Evolutionary conservation across 2,329 filamentous ascomycete genomes (phyloP), one percentile per base, ranked within the genome.

Genomic region (Hymenoscyphus fructigenus): DNA sequence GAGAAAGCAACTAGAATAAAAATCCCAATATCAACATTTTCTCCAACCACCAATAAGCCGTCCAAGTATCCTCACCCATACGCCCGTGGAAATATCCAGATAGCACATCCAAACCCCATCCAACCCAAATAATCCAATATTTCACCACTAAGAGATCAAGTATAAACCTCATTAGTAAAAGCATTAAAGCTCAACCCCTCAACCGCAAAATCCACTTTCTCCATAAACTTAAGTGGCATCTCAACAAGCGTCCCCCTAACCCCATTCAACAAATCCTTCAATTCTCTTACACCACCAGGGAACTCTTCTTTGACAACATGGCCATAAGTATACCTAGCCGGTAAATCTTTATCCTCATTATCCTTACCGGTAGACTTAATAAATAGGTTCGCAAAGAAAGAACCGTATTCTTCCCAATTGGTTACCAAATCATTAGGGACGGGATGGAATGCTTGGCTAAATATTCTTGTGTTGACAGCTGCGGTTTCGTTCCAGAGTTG

Each of bases 151-250:
- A 32, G 23, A 36, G 53, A 60, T 72, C 55, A 75, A 34, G 90
- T 93, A 77, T 93, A 93, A 44, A 93, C 78, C 72, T 88, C 86
- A 72, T 91, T 85, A 1, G 91, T 93, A 71, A 92, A 77, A 29
- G 83, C 82, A 78, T 93, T 93, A 68, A 93, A 78, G 26, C 84
- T 83, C 72, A 96, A 72, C 0, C 93, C 92, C 71, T 92, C 86
- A 82, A 93, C 89, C 3, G 93, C 94, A 76, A 97, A 88, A 76
- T 97, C 93, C 9, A 86, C 85, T 38, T 93, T 90, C 72, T 90
- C 89, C 76, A 97, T 80, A 80, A 97, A 97, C 69, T 92, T 82
- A 71, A 97, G 81, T 32, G 93, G 92, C 93, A 97, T 97, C 81
- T 97, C 91, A 7, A 97, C 90, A 57, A 93, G 78, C 9, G 84